Conservation (phyloP, 1,139 yeast species). For the Geotrichum histeridarum region DNA sequence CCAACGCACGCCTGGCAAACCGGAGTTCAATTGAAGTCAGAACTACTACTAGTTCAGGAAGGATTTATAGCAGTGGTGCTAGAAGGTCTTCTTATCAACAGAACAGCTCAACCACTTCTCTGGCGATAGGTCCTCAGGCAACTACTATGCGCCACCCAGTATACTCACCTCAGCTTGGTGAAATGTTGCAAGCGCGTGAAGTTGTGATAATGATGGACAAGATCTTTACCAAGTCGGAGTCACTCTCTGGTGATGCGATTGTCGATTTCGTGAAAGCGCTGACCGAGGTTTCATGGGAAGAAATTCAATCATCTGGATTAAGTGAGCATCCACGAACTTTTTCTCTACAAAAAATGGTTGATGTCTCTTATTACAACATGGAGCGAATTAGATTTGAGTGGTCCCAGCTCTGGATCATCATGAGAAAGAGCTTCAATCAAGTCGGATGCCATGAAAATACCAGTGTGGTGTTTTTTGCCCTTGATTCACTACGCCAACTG, state of each 20-base stretch:
- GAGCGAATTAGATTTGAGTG: slow-evolving; percentile 92
- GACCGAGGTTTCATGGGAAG: slow-evolving; percentile 82
- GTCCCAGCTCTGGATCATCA: slow-evolving; percentile 91
- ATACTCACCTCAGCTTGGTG: slow-evolving; percentile 51
- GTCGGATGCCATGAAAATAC: slow-evolving; percentile 78
- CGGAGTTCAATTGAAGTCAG: slow-evolving; percentile 45
- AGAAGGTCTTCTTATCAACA: slow-evolving; percentile 43
- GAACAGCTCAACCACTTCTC: background rate
- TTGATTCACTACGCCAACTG: slow-evolving; percentile 88
- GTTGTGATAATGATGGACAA: slow-evolving; percentile 81
- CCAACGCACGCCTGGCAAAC: slow-evolving; percentile 60
- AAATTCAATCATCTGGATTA: slow-evolving; percentile 81
- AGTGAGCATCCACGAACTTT: slow-evolving; percentile 83
- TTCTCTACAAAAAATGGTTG: slow-evolving; percentile 90
- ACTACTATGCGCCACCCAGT: slow-evolving; percentile 17
- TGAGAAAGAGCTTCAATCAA: slow-evolving; percentile 83
- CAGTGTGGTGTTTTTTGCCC: slow-evolving; percentile 79
- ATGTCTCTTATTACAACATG: slow-evolving; percentile 96
- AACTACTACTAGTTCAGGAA: slow-evolving; percentile 23
- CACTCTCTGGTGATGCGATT: slow-evolving; percentile 76
- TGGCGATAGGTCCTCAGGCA: background rate
- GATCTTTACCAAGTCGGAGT: slow-evolving; percentile 78
- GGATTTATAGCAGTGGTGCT: slow-evolving; percentile 12
- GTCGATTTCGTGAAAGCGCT: slow-evolving; percentile 82
- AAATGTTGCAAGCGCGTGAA: slow-evolving; percentile 64